Evolutionary conservation across 768 basidiomycete species (phyloP).

Genomic region (Psilocybe azurescens): DNA sequence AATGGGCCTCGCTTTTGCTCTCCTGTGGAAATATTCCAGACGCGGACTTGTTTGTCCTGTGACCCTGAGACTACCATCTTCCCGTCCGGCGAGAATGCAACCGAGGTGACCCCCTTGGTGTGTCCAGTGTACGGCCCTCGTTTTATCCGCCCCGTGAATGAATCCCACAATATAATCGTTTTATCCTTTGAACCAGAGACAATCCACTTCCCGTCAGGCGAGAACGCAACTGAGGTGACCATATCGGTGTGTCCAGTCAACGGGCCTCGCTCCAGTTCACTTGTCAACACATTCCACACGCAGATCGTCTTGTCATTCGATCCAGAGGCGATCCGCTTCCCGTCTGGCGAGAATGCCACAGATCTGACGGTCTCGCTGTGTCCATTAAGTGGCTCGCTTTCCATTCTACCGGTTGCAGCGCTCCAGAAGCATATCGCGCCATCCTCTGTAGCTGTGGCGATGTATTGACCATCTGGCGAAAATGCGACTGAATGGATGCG

Average conservation of each 20-base stretch:
- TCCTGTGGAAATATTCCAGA: not conserved
- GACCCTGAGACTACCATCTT: not conserved
- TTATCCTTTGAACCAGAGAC: not conserved
- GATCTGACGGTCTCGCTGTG: conserved; percentile 16
- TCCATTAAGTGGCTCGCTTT: not conserved
- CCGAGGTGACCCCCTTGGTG: not conserved
- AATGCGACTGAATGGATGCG: not conserved
- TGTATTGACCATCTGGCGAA: conserved; percentile 1
- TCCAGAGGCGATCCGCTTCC: conserved; percentile 8
- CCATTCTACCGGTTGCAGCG: not conserved
- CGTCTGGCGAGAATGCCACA: conserved; percentile 26
- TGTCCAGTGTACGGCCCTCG: not conserved
- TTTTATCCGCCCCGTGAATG: not conserved
- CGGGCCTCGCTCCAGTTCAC: not conserved
- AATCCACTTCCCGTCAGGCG: too few species aligned
- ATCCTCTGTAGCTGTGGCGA: conserved; percentile 42
- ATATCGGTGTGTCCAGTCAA: not conserved
- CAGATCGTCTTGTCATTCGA: not conserved
- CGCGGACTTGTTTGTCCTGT: not conserved
- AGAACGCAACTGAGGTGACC: not conserved
- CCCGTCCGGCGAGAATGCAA: conserved; percentile 5
- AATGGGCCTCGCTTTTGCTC: not conserved
- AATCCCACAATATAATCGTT: not conserved
- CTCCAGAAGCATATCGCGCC: conserved; percentile 28
- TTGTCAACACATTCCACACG: not conserved